Conservation (phyloP, 2,329 filamentous ascomycete species). For the Fusarium mangiferae region DNA sequence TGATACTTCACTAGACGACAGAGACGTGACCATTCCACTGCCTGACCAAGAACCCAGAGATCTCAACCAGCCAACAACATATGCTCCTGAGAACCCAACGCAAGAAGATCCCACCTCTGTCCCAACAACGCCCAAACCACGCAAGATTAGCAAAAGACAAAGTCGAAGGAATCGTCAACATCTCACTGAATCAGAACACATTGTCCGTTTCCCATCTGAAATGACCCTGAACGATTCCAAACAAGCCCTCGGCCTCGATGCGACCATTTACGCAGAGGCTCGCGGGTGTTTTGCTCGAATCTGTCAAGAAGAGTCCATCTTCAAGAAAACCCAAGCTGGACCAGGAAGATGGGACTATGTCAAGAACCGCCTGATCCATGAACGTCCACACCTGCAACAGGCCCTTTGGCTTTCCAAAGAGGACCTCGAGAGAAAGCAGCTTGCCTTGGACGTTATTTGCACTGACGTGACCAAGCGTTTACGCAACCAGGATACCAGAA, state of each 20-base stretch:
- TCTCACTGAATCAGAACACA: slow-evolving; percentile 73
- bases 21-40: slow-evolving; percentile 3
- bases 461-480: slow-evolving; percentile 85
- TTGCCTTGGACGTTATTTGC: slow-evolving; percentile 82
- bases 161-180: slow-evolving; percentile 75
- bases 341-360: slow-evolving; percentile 77
- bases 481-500: slow-evolving; percentile 70
- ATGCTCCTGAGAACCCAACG: neutral
- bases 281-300: slow-evolving; percentile 76
- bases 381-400: slow-evolving; percentile 70
- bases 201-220: slow-evolving; percentile 82
- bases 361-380: slow-evolving; percentile 73
- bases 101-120: neutral
- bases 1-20: slow-evolving; percentile 8
- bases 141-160: slow-evolving; percentile 56
- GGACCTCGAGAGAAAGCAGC: slow-evolving; percentile 68
- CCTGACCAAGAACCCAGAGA: slow-evolving; percentile 3
- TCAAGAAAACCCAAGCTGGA: slow-evolving; percentile 81
- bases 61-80: neutral
- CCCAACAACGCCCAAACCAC: neutral
- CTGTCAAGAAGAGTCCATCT: slow-evolving; percentile 72
- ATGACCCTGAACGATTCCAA: slow-evolving; percentile 85
- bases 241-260: slow-evolving; percentile 72
- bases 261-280: slow-evolving; percentile 69
- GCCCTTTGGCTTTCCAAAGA: slow-evolving; percentile 69